A percentile compares a stretch with the other conserved stretches of the same genome.
Conservation (phyloP, 108 stramenopile species). For the Fistulifera pelliculosa region DNA sequence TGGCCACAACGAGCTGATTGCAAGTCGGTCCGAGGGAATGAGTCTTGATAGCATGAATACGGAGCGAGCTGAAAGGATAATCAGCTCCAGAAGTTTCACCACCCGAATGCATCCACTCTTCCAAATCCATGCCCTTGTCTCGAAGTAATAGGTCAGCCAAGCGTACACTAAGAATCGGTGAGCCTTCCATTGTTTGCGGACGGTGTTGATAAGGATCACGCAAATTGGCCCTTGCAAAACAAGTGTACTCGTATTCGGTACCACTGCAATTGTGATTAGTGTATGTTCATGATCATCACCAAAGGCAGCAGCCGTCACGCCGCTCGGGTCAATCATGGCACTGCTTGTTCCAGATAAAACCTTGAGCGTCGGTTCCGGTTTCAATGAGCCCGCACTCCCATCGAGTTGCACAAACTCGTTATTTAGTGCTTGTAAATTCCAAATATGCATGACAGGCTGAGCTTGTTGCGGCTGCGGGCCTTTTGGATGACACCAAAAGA, state of each 20-base stretch:
- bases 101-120: too few relatives aligned
- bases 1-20: conserved; percentile 19
- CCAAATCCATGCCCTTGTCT: conserved; percentile 8
- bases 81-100: too few relatives aligned
- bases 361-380: conserved; percentile 22
- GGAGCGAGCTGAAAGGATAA: conserved; percentile 1
- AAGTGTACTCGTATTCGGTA: conserved; percentile 33
- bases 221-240: conserved; percentile 21
- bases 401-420: conserved; percentile 6
- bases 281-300: conserved; percentile 10
- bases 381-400: neutral
- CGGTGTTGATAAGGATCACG: conserved; percentile 1
- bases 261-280: conserved; percentile 20
- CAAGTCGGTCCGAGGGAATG: conserved; percentile 12
- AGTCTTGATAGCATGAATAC: conserved; percentile 18
- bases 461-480: neutral
- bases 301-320: conserved; percentile 32
- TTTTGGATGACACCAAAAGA: conserved; percentile 47
- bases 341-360: conserved; percentile 19
- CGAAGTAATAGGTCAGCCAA: conserved; percentile 15
- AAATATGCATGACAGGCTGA: conserved; percentile 28
- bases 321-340: conserved; percentile 18
- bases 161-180: conserved; percentile 13
- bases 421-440: conserved; percentile 29
- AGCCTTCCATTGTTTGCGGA: too few relatives aligned